A percentile compares a stretch with the other conserved stretches of the same genome.
These are phyloP conservation scores for Lagenidium giganteum DNA, from an alignment of 352 stramenopile species.

Conservation along the genomic window DNA sequence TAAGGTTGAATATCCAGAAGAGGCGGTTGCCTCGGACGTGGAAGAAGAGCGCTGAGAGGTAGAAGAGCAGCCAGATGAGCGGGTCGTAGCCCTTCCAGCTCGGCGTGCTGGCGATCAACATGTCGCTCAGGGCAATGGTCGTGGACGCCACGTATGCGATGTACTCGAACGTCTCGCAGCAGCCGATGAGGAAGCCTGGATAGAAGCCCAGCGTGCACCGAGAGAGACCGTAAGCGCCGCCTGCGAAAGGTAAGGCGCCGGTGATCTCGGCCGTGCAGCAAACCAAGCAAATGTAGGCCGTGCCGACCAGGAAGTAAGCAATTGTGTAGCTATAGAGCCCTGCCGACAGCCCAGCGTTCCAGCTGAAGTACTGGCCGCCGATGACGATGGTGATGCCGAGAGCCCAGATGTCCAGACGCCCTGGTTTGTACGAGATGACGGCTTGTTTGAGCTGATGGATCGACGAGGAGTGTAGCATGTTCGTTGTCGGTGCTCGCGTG, in stretches of 20 bases:
- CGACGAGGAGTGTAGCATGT: too few relatives aligned
- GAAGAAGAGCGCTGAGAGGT: constrained; percentile 11
- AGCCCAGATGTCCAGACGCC: background rate
- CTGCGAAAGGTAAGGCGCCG: constrained; percentile 11
- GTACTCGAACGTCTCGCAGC: constrained; percentile 9
- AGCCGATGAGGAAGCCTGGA: constrained; percentile 5
- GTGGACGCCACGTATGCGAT: constrained; percentile 4
- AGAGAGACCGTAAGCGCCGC: constrained; percentile 9
- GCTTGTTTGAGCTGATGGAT: too few relatives aligned
- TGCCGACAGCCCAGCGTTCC: constrained; percentile 5
- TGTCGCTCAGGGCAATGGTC: background rate
- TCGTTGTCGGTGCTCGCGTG: too few relatives aligned
- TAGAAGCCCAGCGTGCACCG: constrained; percentile 9
- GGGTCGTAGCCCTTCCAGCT: background rate
- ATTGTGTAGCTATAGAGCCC: background rate
- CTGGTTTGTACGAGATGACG: too few relatives aligned
- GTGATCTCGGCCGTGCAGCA: constrained; percentile 13
- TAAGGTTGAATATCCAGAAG: constrained; percentile 21
- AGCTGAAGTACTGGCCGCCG: constrained; percentile 10
- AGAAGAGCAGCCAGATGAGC: constrained; percentile 10
- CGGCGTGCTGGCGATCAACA: background rate
- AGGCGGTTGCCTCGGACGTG: constrained; percentile 7
- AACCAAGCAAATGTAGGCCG: constrained; percentile 6
- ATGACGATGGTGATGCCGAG: constrained; percentile 4
- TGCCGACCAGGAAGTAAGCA: background rate